Evolutionary conservation across 805 yeast species (phyloP).

Genomic region (Schizosaccharomyces lindneri): DNA sequence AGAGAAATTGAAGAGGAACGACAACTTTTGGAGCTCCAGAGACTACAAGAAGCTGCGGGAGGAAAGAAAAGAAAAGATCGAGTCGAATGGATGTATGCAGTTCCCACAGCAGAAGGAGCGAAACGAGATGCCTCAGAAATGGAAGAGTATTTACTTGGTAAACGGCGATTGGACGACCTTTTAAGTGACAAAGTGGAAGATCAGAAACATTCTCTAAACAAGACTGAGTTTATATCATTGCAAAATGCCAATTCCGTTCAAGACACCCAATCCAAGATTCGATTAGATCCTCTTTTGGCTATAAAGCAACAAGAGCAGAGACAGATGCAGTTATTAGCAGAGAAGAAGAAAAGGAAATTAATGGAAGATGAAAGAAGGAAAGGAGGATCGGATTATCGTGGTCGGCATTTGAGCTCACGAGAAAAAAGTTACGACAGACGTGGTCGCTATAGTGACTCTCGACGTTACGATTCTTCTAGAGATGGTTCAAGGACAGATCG

Average conservation of each 20-base stretch:
- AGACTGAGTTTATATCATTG: slow-evolving; percentile 4
- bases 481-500: no score
- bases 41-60: slow-evolving; percentile 20
- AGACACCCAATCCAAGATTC: slow-evolving; percentile 10
- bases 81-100: slow-evolving; percentile 74
- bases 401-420: not conserved
- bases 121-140: slow-evolving; percentile 11
- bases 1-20: slow-evolving; percentile 38
- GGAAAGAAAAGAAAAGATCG: slow-evolving; percentile 21
- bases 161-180: slow-evolving; percentile 21
- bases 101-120: slow-evolving; percentile 14
- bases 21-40: slow-evolving; percentile 30
- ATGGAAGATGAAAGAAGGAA: not conserved
- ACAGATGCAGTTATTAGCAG: slow-evolving; percentile 5
- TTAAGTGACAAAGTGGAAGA: slow-evolving; percentile 11
- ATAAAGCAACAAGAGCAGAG: slow-evolving; percentile 16
- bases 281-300: slow-evolving; percentile 28
- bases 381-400: not conserved
- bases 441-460: no score
- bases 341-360: not conserved
- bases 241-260: slow-evolving; percentile 4
- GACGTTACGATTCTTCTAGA: no score
- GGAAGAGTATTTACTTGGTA: slow-evolving; percentile 33
- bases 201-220: not conserved
- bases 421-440: not conserved